Conservation (phyloP, 768 basidiomycete species). For the Tulasnella calospora region DNA sequence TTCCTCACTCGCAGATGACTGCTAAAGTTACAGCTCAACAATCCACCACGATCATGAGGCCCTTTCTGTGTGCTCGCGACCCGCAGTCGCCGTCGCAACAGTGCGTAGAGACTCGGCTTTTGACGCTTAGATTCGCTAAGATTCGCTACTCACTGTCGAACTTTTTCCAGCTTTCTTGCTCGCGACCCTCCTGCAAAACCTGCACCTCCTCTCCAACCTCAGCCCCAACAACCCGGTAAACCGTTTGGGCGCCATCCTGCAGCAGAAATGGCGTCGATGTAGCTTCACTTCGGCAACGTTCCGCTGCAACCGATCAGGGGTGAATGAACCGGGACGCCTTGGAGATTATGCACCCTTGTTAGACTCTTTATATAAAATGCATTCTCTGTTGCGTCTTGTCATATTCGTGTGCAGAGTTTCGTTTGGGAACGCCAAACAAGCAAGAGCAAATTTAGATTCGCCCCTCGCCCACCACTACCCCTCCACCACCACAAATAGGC, state of each 20-base stretch:
- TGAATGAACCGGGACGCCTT: background rate
- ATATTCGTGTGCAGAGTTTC: background rate
- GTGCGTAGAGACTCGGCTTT: no score
- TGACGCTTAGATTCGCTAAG: no score
- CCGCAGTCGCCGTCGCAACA: no score
- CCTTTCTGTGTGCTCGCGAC: no score
- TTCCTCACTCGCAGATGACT: background rate
- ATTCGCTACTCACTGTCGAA: background rate
- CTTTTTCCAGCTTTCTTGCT: background rate
- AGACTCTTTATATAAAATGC: background rate
- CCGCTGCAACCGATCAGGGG: background rate
- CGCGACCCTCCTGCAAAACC: background rate
- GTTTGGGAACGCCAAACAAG: background rate
- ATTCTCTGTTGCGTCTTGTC: background rate
- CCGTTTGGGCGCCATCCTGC: no score
- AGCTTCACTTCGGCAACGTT: background rate
- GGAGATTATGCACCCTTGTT: background rate
- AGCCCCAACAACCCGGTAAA: background rate
- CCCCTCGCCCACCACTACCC: no score
- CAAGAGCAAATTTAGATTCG: background rate
- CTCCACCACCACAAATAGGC: no score
- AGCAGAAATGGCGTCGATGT: background rate
- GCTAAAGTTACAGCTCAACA: no score
- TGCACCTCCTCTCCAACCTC: background rate
- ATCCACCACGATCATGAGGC: no score